phyloP scores from a whole-genome alignment of 1,284 basidiomycete species.

The Cryptococcus sp. region DNA sequence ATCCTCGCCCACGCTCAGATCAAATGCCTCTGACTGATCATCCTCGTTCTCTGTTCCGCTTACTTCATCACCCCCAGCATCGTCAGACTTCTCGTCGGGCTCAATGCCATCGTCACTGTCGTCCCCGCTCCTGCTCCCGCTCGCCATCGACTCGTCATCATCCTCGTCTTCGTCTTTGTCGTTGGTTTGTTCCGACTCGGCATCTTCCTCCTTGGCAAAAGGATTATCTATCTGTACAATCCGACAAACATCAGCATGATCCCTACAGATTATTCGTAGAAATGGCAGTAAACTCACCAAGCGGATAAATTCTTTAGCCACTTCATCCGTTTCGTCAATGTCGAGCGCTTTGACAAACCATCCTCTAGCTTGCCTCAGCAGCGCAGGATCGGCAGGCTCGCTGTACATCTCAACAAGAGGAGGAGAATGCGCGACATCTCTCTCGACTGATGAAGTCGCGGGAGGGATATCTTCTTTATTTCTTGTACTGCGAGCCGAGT shows the following conservation, averaged over 20 bases:
- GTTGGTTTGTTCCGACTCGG: not conserved
- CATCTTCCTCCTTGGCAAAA: constrained; percentile 2
- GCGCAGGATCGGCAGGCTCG: constrained; percentile 14
- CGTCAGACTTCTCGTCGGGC: not conserved
- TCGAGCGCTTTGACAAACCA: constrained; percentile 40
- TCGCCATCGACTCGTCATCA: constrained; percentile 2
- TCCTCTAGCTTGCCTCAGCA: constrained; percentile 31
- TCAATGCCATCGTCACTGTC: not conserved
- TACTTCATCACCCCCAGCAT: constrained; percentile 14
- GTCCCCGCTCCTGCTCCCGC: not conserved
- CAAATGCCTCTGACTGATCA: constrained; percentile 1
- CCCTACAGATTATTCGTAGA: not conserved
- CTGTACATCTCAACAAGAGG: not conserved
- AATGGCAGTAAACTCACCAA: constrained; percentile 24
- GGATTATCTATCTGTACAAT: constrained; percentile 19
- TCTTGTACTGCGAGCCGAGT: not conserved
- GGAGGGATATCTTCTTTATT: not conserved
- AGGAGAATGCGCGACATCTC: not conserved
- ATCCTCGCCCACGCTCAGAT: constrained; percentile 3
- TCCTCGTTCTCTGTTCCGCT: constrained; percentile 14
- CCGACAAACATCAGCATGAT: not conserved
- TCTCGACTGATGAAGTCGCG: no score
- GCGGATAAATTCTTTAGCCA: constrained; percentile 34
- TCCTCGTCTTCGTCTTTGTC: constrained; percentile 10
- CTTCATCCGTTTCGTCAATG: constrained; percentile 29